Evolutionary conservation across 2,329 filamentous ascomycete genomes (phyloP).

Genomic region (Fusarium pseudonygamai): DNA sequence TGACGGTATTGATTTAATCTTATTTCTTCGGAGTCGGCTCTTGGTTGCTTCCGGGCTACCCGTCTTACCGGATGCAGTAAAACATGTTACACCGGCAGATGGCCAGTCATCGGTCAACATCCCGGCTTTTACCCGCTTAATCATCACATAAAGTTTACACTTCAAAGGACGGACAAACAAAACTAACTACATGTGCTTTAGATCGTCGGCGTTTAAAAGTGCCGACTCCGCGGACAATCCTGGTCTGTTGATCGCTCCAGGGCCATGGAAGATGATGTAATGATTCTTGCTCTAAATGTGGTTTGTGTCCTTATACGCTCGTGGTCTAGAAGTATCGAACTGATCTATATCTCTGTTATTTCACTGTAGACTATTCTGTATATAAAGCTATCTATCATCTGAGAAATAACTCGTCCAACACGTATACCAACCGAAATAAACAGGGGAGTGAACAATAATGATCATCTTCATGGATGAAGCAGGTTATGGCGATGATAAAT

Average conservation of each 20-base stretch:
- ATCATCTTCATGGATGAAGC: accelerated
- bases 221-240: background rate
- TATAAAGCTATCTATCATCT: too few relatives aligned
- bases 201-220: background rate
- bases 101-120: background rate
- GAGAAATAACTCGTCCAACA: too few relatives aligned
- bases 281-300: too few relatives aligned
- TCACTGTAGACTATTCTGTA: too few relatives aligned
- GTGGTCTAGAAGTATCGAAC: too few relatives aligned
- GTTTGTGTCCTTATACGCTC: background rate
- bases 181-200: background rate
- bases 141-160: background rate
- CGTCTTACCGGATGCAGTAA: background rate
- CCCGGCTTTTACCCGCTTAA: background rate
- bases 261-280: background rate
- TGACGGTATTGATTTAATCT: background rate
- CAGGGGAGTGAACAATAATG: too few relatives aligned
- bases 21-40: background rate
- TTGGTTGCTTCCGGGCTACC: background rate
- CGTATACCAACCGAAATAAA: too few relatives aligned
- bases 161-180: background rate
- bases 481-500: too few relatives aligned
- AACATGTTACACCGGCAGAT: background rate
- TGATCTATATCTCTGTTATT: too few relatives aligned
- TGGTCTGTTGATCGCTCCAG: background rate